Conservation (phyloP, 176 grass and related monocot species). For the Poa annua region DNA sequence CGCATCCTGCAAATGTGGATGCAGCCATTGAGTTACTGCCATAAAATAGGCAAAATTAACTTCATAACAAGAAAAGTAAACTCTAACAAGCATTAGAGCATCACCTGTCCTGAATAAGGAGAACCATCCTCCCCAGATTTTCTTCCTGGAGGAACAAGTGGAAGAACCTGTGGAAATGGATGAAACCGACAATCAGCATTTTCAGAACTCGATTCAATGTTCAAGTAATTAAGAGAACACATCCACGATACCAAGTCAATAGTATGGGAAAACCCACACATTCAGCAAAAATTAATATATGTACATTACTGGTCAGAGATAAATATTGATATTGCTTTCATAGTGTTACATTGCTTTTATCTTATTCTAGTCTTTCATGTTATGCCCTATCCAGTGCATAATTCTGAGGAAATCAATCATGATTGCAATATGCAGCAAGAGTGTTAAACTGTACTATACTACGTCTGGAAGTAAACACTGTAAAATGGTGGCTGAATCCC, state of each 20-base stretch:
- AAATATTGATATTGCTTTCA: background rate
- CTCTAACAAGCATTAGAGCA: background rate
- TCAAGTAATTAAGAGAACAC: background rate
- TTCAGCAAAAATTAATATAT: background rate
- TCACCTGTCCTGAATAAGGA: conserved; percentile 93
- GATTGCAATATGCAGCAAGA: conserved; percentile 5
- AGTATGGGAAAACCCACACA: background rate
- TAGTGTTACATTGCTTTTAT: background rate
- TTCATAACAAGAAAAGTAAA: background rate
- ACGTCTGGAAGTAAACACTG: background rate
- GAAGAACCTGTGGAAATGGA: conserved; percentile 69
- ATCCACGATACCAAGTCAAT: background rate
- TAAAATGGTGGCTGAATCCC: background rate
- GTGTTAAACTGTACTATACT: background rate
- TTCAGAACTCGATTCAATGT: background rate
- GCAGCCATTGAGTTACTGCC: background rate
- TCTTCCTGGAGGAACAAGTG: conserved; percentile 90
- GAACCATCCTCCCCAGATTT: conserved; percentile 91
- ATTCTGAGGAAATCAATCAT: background rate
- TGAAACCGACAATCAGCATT: background rate
- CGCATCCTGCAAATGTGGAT: conserved; percentile 69
- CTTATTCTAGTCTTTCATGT: background rate
- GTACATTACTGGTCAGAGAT: background rate
- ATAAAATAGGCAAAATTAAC: conserved; percentile 18
- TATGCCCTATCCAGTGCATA: background rate